Base-by-base conservation (phyloP, 208 protist genomes). In the Crithidia acanthocephali region DNA sequence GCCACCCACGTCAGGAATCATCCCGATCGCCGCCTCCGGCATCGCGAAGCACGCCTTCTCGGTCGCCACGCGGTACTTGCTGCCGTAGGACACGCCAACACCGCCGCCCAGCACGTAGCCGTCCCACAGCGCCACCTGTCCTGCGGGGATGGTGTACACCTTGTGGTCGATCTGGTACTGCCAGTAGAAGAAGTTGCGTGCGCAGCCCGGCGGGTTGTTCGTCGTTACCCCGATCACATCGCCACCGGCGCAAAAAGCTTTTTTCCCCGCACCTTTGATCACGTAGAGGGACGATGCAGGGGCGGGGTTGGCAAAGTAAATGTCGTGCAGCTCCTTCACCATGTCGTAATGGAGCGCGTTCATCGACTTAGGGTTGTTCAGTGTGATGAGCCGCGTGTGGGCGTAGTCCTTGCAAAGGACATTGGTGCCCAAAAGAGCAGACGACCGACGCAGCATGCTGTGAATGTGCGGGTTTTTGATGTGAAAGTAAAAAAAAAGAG, bases 211-310 rank as follows among this genome's bases (percentile, higher is more conserved):
- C 22, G 83, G 69, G 28, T 68, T 32, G 60, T 77, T 72, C 23
- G 66, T 76, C 16, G 73, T 69, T 27, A 94, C 44, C 23, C 50
- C 79, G 20, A 90, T 72, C 30, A 95, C 79, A 72, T 97, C 87
- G 25, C 90, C 93, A 60, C 93, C 93, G n/a, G 93, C 84, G 53
- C 88, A 97, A 52, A 97, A 97, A 10, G 86, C 87, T 44, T 94
- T 93, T 15, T 47, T 45, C 27, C 88, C 88, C 0, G 78, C 80
- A 1, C 88, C 88, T 58, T 86, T 93, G 40, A 93, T 42, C 13
- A 93, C 68, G 61, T 80, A 87, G 2, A 93, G 51, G 13, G 61
- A 45, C 22, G 68, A 64, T n/a, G 74, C 76, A 6, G 74, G 44
- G 16, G 77, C 71, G 6, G 75, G 74, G 47, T 76, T 40, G n/a